Conservation (phyloP, 225 moss, liverwort and hornwort species). For the Physcomitrellopsis africana region DNA sequence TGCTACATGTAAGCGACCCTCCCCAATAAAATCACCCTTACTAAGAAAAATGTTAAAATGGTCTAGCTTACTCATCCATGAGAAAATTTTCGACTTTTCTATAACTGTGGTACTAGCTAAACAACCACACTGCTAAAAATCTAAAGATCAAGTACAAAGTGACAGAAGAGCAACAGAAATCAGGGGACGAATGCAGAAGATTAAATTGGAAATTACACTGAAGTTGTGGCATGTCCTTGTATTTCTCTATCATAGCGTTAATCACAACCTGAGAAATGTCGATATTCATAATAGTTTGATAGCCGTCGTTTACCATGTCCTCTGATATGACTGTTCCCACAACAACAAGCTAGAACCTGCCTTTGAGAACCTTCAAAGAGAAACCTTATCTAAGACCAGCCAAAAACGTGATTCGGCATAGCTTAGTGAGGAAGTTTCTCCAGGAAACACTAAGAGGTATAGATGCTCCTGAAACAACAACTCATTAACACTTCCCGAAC, state of each 20-base stretch:
- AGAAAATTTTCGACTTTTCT: background rate
- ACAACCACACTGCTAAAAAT: background rate
- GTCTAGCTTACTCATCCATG: background rate
- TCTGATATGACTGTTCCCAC: background rate
- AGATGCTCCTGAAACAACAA: background rate
- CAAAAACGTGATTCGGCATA: no score
- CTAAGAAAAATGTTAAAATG: background rate
- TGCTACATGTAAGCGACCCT: conserved; percentile 8
- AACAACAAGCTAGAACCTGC: background rate
- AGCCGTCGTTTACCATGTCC: conserved; percentile 16
- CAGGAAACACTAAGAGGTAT: background rate
- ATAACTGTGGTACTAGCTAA: background rate
- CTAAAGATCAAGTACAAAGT: background rate
- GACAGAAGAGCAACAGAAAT: background rate
- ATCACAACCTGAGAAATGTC: conserved; percentile 3
- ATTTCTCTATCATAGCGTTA: background rate
- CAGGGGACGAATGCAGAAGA: background rate
- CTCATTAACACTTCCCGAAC: background rate
- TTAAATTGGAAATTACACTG: conserved; percentile 3
- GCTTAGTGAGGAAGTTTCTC: no score
- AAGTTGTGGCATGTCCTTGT: conserved; percentile 6
- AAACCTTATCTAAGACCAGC: no score
- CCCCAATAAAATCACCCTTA: background rate
- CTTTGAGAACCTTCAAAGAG: background rate
- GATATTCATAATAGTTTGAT: conserved; percentile 1